These are phyloP conservation scores for Yamadazyma diospyri DNA, from an alignment of 1,139 yeast species.

Conservation along the genomic window DNA sequence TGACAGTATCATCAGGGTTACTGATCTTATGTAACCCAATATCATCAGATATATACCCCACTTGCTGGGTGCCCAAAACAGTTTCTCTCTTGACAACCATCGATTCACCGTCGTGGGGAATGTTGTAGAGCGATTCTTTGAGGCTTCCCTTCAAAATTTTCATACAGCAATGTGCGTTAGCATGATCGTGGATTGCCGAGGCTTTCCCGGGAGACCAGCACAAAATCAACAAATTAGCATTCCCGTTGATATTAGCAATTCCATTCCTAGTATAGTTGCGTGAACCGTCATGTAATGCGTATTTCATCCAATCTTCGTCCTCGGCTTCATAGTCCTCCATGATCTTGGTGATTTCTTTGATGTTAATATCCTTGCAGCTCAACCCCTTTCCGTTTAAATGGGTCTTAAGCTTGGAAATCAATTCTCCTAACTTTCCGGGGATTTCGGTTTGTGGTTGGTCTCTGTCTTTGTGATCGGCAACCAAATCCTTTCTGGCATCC, in stretches of 20 bases:
- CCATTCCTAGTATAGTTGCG: slow-evolving; percentile 61
- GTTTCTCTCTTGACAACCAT: slow-evolving; percentile 33
- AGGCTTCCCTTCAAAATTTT: slow-evolving; percentile 62
- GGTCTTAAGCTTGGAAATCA: slow-evolving; percentile 28
- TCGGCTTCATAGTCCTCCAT: slow-evolving; percentile 50
- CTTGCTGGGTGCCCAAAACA: slow-evolving; percentile 40
- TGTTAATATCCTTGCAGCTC: slow-evolving; percentile 52
- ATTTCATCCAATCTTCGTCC: slow-evolving; percentile 56
- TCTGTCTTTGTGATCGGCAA: neutral
- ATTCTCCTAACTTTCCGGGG: slow-evolving; percentile 21
- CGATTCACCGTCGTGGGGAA: slow-evolving; percentile 31
- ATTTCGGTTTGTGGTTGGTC: slow-evolving; percentile 5
- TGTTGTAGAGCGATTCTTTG: slow-evolving; percentile 55
- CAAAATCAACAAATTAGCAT: slow-evolving; percentile 63
- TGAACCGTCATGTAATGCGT: slow-evolving; percentile 52
- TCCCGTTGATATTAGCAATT: slow-evolving; percentile 60
- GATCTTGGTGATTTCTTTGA: slow-evolving; percentile 38
- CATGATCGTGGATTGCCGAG: slow-evolving; percentile 73
- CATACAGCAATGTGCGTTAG: slow-evolving; percentile 69
- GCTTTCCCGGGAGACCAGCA: slow-evolving; percentile 74
- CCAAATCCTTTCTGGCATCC: neutral
- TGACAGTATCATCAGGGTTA: slow-evolving; percentile 47
- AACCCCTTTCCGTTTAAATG: slow-evolving; percentile 39
- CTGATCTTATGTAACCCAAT: slow-evolving; percentile 66
- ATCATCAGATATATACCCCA: slow-evolving; percentile 64